Base-by-base conservation (phyloP, 2,329 filamentous ascomycete genomes). In the Neonectria sp. region DNA sequence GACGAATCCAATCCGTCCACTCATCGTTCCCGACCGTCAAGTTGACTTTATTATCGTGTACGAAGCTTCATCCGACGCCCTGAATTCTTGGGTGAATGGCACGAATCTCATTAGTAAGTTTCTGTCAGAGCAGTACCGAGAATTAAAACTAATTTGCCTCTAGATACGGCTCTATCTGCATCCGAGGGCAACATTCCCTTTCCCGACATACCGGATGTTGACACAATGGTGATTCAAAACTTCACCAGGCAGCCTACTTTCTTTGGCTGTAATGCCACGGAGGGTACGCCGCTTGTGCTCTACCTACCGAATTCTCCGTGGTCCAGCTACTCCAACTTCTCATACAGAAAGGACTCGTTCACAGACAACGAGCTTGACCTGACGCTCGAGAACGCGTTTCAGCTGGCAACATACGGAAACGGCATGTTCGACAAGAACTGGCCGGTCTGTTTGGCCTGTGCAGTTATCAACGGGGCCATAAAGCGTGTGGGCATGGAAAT, bases 401-500 rank as follows among this genome's bases (percentile, higher is more conserved):
- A 95, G 74, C 87, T 91, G 6, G 94, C 89, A 1, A 97, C 94
- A 0, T 91, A 91, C 82, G 94, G 88, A 29, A 97, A 97, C 78
- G 89, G 87, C 27, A 94, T 92, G 0, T 73, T 91, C 1, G 91
- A 95, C 76, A 72, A 79, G 1, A 79, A 90, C 45, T 97, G 94
- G 94, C 86, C 91, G 0, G 86, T 89, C 0, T 97, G 95, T 73
- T 90, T 95, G 1, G 93, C 91, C 2, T 97, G 95, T 78, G 94
- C 94, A 0, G 89, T 95, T 6, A 84, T 97, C 11, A 89, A 86
- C 60, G 87, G 94, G 37, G 93, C 90, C 57, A 84, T 94, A 64
- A 83, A 88, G 63, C 67, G 77, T 0, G 7, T 71, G 5, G 52
- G 57, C 4, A 61, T 74, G 1, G 58, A 72, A 1, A 3, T 73